These are phyloP conservation scores for Penicillium sp. DNA, from an alignment of 2,329 filamentous ascomycete genomes.

Conservation along the genomic window DNA sequence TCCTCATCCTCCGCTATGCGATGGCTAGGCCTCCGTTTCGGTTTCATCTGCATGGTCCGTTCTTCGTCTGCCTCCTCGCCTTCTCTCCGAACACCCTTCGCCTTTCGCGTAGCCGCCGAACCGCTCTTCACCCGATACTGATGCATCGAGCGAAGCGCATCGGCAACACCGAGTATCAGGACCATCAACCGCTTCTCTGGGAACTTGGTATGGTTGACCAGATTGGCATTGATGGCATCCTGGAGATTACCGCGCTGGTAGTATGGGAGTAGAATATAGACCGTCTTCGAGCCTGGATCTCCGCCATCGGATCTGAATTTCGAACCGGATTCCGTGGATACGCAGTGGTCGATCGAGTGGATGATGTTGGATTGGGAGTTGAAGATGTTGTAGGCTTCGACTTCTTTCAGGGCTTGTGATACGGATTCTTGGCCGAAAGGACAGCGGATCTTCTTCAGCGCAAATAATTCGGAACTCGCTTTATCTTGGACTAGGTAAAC, in stretches of 20 bases:
- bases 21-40: constrained; percentile 45
- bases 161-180: constrained; percentile 87
- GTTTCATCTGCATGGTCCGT: constrained; percentile 39
- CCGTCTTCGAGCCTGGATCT: constrained; percentile 74
- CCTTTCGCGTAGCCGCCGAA: constrained; percentile 55
- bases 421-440: constrained; percentile 97
- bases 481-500: constrained; percentile 98
- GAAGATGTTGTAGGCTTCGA: constrained; percentile 94
- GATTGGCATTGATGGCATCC: constrained; percentile 97
- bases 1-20: constrained; percentile 64
- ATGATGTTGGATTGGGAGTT: constrained; percentile 81
- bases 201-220: constrained; percentile 90
- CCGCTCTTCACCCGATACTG: constrained; percentile 69
- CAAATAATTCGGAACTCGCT: constrained; percentile 77
- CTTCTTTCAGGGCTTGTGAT: constrained; percentile 90
- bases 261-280: constrained; percentile 94
- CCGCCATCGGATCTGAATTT: constrained; percentile 57
- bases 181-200: constrained; percentile 85
- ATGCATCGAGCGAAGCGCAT: constrained; percentile 86
- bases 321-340: constrained; percentile 67
- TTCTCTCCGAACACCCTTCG: constrained; percentile 56
- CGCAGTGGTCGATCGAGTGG: constrained; percentile 76
- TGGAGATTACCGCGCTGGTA: constrained; percentile 94
- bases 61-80: constrained; percentile 56
- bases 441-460: constrained; percentile 98